Base-by-base conservation (phyloP, 495 filamentous ascomycete genomes). In the Letharia columbiana region DNA sequence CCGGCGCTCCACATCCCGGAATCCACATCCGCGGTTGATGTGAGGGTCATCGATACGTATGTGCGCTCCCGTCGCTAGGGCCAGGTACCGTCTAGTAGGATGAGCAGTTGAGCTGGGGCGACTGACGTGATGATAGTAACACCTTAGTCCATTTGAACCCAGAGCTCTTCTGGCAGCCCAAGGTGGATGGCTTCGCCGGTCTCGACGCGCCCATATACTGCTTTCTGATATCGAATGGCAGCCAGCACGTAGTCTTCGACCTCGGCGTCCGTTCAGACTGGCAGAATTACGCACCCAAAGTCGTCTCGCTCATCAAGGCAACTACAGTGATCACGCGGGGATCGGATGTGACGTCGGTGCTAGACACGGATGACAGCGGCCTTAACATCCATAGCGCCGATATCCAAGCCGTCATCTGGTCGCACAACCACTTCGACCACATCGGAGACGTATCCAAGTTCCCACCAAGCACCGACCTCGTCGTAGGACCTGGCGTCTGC, bases 211-310 rank as follows among this genome's bases (percentile, higher is more conserved):
- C 64, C 13, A 41, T 61, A 15, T 66, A 61, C 64, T 66, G 56
- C 39, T 66, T 66, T 41, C 57, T 66, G 10, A 45, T 66, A 12
- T 57, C 47, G 1, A 47, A 65, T 18, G 37, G 44, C 42, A 59
- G 23, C 15, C 15, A 20, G 18, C 15, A 65, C 23, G 50, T 65
- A 11, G 8, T 88, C 17, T 87, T 85, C 67, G 86, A 88, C 69
- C 78, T 87, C 4, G 86, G 84, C 33, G 72, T 83, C 10, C 77
- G 78, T 31, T 82, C 82, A 65, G 82, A 87, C 70, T 79, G 72
- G 71, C 61, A 72, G 60, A 82, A 79, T 15, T 74, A 76, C 58
- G 72, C 79, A 0, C 77, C 82, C 0, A 17, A 60, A 0, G 44
- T 82, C 0, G 60, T 73, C 7, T 58, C 74, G 4, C 33, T 54